phyloP scores from a whole-genome alignment of 257 asterid species.

The Solanum bulbocastanum region DNA sequence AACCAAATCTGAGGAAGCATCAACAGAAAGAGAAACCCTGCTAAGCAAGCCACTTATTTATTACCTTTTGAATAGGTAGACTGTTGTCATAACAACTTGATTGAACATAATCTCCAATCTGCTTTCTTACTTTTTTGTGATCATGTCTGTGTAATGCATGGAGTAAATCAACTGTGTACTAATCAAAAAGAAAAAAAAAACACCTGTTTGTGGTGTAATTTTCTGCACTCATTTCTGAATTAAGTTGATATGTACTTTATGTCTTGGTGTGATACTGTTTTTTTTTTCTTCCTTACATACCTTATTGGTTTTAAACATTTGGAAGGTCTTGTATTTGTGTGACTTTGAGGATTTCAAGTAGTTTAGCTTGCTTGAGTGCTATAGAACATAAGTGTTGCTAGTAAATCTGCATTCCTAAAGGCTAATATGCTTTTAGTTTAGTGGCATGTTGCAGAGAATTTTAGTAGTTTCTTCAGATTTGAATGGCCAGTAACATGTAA shows the following conservation, averaged over 20 bases:
- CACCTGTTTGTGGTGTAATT: neutral
- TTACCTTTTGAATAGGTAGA: slow-evolving; percentile 83
- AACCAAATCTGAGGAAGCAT: slow-evolving; percentile 78
- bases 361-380: neutral
- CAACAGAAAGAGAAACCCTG: slow-evolving; percentile 74
- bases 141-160: neutral
- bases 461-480: neutral
- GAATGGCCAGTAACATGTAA: neutral
- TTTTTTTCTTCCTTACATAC: neutral
- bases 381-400: neutral
- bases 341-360: neutral
- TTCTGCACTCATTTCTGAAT: neutral
- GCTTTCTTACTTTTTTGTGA: neutral
- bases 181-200: neutral
- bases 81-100: neutral
- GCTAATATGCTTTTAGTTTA: neutral
- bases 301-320: neutral
- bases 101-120: neutral
- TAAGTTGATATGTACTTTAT: neutral
- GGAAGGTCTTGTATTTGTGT: neutral
- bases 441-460: neutral
- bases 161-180: neutral
- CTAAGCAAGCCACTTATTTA: slow-evolving; percentile 77
- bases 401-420: neutral
- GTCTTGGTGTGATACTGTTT: neutral